Conservation (phyloP, 805 yeast genomes). For the Candida quercuum region DNA sequence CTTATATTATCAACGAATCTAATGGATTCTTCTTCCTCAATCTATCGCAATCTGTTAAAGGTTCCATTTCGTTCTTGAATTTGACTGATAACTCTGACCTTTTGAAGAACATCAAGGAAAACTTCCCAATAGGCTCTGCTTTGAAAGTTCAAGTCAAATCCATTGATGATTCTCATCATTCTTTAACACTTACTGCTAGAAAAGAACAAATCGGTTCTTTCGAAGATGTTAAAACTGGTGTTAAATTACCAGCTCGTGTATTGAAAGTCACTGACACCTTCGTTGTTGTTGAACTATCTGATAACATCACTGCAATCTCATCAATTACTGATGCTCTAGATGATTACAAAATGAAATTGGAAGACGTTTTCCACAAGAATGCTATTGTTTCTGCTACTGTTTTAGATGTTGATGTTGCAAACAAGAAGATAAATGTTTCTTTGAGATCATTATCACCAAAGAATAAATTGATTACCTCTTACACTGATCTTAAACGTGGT, state of each 20-base stretch:
- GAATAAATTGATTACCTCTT: conserved; percentile 43
- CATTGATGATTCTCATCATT: conserved; percentile 47
- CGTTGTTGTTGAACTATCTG: conserved; percentile 67
- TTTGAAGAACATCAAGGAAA: conserved; percentile 44
- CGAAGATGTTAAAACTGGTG: conserved; percentile 49
- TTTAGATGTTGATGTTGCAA: conserved; percentile 27
- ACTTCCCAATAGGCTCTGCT: conserved; percentile 70
- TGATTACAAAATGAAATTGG: conserved; percentile 52
- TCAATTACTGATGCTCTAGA: conserved; percentile 74
- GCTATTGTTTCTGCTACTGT: conserved; percentile 57
- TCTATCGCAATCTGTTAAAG: conserved; percentile 62
- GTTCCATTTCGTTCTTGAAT: conserved; percentile 61
- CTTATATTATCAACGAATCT: conserved; percentile 60
- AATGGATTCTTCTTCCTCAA: conserved; percentile 63
- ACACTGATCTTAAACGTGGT: conserved; percentile 58
- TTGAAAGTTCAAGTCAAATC: conserved; percentile 50
- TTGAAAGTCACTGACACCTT: conserved; percentile 51
- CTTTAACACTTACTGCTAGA: conserved; percentile 47
- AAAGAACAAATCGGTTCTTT: conserved; percentile 34
- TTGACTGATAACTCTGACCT: conserved; percentile 47
- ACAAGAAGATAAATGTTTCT: conserved; percentile 56
- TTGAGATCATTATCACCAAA: conserved; percentile 49
- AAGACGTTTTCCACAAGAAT: conserved; percentile 42
- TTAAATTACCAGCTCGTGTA: conserved; percentile 56
- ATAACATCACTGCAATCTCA: conserved; percentile 54